Base-by-base conservation (phyloP, 148 eudicot genomes). In the Arctostaphylos glauca region DNA sequence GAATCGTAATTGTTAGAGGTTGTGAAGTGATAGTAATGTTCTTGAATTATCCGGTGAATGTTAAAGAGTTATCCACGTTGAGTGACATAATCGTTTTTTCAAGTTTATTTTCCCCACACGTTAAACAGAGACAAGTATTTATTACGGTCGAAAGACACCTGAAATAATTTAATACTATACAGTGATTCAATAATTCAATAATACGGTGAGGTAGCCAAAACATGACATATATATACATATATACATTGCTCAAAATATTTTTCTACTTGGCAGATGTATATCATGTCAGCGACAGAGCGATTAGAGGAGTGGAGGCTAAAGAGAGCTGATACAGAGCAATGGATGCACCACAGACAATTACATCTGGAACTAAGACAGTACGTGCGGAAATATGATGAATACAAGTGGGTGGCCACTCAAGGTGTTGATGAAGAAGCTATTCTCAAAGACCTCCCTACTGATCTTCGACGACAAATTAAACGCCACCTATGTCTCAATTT, bases 331-430 rank as follows among this genome's bases (percentile, higher is more conserved):
- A 92, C 96, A 48, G 98, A 95, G 81, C 91, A 93, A 80, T 95
- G 98, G 98, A 95, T 95, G 98, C 94, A 78, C 76, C 97, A 95
- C 80, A 85, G 98, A 68, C 98, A 93, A 82, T 88, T 95, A 50
- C 97, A 97, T 19, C 89, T 84, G 4, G 94, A 92, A 56, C 75
- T 95, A 25, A 88, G 82, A 83, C 88, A 88, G 64, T 83, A 90
- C 15, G 96, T 93, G 0, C 81, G 97, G 21, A 87, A 87, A 64
- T 93, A 93, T 56, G 97, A 93, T 88, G 93, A 89, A 49, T 95
- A 95, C 71, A 93, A 91, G 81, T 95, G 98, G 98, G 88, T 89
- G 13, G 90, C 95, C 14, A 93, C 98, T 2, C 83, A 91, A 71
- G 97, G 97, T 10, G 97, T 93, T 19, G 87, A 95, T 19, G 97